These are phyloP conservation scores for Parietichytrium sp. DNA, from an alignment of 108 stramenopile genomes.

Conservation along the genomic window DNA sequence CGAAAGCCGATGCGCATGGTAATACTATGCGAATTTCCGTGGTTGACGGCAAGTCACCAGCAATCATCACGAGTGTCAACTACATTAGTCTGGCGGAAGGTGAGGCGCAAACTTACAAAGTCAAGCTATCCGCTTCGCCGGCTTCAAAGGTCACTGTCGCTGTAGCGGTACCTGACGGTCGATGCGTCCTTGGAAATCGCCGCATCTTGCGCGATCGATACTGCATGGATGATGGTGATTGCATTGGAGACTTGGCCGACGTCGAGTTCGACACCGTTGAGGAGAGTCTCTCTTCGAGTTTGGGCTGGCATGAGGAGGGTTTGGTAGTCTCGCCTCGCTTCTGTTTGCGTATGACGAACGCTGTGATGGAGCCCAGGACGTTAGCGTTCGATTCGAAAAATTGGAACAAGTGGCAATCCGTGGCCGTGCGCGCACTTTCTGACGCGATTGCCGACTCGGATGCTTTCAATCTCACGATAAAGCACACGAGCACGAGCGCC, in stretches of 20 bases:
- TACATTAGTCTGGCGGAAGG: background rate
- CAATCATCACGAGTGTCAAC: background rate
- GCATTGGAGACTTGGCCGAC: no score
- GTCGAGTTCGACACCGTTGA: no score
- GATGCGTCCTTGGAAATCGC: no score
- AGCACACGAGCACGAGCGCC: background rate
- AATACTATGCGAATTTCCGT: background rate
- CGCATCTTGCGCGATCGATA: no score
- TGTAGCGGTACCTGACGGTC: background rate
- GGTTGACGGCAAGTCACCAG: background rate
- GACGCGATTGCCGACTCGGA: background rate
- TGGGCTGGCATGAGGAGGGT: no score
- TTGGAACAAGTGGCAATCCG: background rate
- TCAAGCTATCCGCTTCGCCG: background rate
- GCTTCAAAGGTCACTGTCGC: background rate
- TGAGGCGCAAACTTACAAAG: background rate
- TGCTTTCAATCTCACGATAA: background rate
- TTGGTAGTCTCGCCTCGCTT: no score
- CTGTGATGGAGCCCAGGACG: no score
- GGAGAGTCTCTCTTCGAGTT: no score
- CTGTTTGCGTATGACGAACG: no score
- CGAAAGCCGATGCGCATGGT: background rate
- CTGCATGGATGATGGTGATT: no score
- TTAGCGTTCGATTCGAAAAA: no score
- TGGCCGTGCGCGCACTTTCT: background rate